A percentile compares a stretch with the other conserved stretches of the same genome.
Conservation (phyloP, 495 filamentous ascomycete species). For the Talaromyces proteolyticus region DNA sequence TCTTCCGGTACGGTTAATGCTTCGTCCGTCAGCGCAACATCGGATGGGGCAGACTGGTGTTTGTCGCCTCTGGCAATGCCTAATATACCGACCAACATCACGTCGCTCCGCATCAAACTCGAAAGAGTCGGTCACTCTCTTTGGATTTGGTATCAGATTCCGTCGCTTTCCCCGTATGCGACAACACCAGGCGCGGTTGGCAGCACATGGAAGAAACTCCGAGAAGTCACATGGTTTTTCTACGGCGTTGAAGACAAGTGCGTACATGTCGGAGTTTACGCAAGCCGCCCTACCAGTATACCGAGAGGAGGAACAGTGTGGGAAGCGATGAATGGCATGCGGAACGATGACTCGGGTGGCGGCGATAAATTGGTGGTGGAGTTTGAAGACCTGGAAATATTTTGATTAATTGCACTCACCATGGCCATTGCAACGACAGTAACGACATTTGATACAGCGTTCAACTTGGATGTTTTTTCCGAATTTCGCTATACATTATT, state of each 20-base stretch:
- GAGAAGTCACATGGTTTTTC: constrained; percentile 57
- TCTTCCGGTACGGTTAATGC: constrained; percentile 45
- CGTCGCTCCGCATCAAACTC: constrained; percentile 51
- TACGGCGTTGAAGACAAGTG: constrained; percentile 55
- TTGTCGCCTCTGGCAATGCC: constrained; percentile 36
- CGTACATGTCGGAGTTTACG: constrained; percentile 51
- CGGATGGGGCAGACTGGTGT: constrained; percentile 53
- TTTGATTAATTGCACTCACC: constrained; percentile 16
- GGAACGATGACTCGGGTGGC: constrained; percentile 15
- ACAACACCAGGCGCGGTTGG: constrained; percentile 33
- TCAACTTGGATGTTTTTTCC: constrained; percentile 4
- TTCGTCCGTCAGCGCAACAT: constrained; percentile 48
- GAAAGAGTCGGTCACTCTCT: constrained; percentile 50
- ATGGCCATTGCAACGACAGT: constrained; percentile 3
- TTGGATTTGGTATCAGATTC: constrained; percentile 53
- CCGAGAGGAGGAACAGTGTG: constrained; percentile 30
- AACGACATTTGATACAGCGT: constrained; percentile 4
- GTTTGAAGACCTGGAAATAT: constrained; percentile 54
- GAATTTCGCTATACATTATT: no score
- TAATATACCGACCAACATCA: constrained; percentile 14
- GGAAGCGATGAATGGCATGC: constrained; percentile 37
- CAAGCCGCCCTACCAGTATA: constrained; percentile 43
- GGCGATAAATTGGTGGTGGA: constrained; percentile 45
- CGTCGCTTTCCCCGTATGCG: constrained; percentile 27
- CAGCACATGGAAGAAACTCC: constrained; percentile 49